Base-by-base conservation (phyloP, 2,329 filamentous ascomycete genomes). In the Ceratocystis harringtonii region DNA sequence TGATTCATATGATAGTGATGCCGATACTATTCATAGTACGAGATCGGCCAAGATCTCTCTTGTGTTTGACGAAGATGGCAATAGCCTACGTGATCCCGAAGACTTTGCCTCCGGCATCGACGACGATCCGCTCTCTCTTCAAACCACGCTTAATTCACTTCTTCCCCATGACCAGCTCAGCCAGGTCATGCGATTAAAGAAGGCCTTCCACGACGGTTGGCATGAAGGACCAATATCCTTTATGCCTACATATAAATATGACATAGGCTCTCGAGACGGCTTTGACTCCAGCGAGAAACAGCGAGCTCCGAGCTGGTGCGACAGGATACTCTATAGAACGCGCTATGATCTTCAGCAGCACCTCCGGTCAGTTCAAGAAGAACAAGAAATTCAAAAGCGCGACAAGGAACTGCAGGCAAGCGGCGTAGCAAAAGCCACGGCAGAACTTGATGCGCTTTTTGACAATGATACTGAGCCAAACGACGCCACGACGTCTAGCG, bases 201-300 rank as follows among this genome's bases (percentile, higher is more conserved):
- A 88, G 72, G 85, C 86, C 0, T 95, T 99, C 68, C 84, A 95
- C 67, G 89, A 96, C 68, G 92, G 92, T 0, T 99, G 94, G 92
- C 81, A 82, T 62, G 94, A 99, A 78, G 94, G 92, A 0, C 80
- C 84, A 0, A 92, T 99, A 65, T 84, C 84, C 0, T 99, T 99
- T 71, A 74, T 97, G 17, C 94, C 94, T 1, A 95, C 94, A 0
- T 99, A 99, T 75, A 99, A 99, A 74, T 99, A 99, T 70, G 95
- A 99, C 71, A 80, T 96, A 32, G 94, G 94, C n/a, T 95, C 88
- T 36, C 84, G 96, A 41, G 89, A 89, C 1, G 82, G 91, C 36
- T 99, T 96, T 73, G 95, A 99, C 75, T 90, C 92, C 0, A 96
- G 92, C 69, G 94, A 97, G 73, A 99, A 99, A 77, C 87, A 87